A percentile compares a stretch with the other conserved stretches of the same genome.
phyloP scores from a whole-genome alignment of 331 rosid genomes.

The Phaseolus coccineus region DNA sequence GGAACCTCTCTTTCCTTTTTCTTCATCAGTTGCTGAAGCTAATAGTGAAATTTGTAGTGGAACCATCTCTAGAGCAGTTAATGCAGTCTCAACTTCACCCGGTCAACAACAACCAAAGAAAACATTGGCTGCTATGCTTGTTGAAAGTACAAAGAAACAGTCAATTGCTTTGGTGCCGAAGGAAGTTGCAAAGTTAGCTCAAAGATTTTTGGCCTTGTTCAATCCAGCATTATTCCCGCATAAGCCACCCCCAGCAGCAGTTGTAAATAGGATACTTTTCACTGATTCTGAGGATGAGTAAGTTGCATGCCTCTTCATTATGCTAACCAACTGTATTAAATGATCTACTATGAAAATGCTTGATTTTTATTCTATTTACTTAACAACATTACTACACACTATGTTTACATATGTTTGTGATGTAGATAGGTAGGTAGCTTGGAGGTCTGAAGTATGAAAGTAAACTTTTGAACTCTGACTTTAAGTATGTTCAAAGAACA shows the following conservation, averaged over 20 bases:
- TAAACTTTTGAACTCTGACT: conserved; percentile 24
- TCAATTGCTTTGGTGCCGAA: conserved; percentile 86
- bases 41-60: conserved; percentile 53
- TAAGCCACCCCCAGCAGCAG: conserved; percentile 84
- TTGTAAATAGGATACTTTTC: conserved; percentile 80
- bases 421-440: conserved; percentile 15
- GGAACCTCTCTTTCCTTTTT: conserved; percentile 81
- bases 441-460: conserved; percentile 9
- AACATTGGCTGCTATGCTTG: conserved; percentile 85
- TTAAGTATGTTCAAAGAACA: neutral
- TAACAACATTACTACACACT: neutral
- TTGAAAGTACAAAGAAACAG: conserved; percentile 91
- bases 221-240: conserved; percentile 89
- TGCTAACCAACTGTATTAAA: conserved; percentile 37
- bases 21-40: conserved; percentile 56
- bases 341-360: conserved; percentile 31
- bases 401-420: neutral
- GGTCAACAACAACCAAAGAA: conserved; percentile 74
- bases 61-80: conserved; percentile 48
- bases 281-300: conserved; percentile 97
- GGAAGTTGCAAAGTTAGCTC: conserved; percentile 79
- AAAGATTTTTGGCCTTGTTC: conserved; percentile 73
- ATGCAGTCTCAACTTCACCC: conserved; percentile 52
- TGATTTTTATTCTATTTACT: conserved; percentile 33
- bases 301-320: conserved; percentile 53